Conservation (phyloP, 305 asterid genomes). For the Stenogyne calaminthoides region DNA sequence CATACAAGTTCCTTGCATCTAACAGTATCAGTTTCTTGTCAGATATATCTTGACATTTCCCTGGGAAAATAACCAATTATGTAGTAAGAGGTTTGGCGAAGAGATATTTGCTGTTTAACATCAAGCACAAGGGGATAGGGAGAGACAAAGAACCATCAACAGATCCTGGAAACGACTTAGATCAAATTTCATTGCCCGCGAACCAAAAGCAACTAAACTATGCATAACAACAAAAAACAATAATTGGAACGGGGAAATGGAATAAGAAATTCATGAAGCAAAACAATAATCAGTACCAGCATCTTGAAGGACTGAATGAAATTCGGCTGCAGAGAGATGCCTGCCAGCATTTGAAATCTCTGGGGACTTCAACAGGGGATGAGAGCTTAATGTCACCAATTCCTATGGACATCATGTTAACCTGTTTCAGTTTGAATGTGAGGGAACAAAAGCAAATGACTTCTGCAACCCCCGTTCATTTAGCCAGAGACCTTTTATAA, state of each 20-base stretch:
- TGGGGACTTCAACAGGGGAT: slow-evolving; percentile 76
- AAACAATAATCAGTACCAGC: slow-evolving; percentile 52
- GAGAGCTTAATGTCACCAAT: slow-evolving; percentile 77
- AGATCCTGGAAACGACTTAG: slow-evolving; percentile 4
- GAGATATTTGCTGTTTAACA: neutral
- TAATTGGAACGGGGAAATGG: neutral
- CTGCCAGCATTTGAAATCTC: slow-evolving; percentile 85
- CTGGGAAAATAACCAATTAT: slow-evolving; percentile 39
- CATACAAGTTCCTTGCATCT: slow-evolving; percentile 97
- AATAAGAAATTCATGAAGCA: slow-evolving; percentile 18
- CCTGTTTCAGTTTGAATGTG: slow-evolving; percentile 54
- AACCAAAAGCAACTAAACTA: slow-evolving; percentile 14
- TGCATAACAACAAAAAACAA: neutral
- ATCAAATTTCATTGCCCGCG: neutral
- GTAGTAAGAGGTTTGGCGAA: slow-evolving; percentile 14
- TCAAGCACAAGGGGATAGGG: slow-evolving; percentile 25
- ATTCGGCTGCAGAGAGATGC: slow-evolving; percentile 87
- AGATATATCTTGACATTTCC: slow-evolving; percentile 47
- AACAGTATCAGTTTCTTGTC: slow-evolving; percentile 58
- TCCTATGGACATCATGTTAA: slow-evolving; percentile 63
- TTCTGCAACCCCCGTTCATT: slow-evolving; percentile 29
- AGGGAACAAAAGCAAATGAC: slow-evolving; percentile 33
- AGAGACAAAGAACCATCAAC: slow-evolving; percentile 5
- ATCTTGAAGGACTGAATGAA: slow-evolving; percentile 79
- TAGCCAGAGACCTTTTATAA: neutral